Evolutionary conservation across 2,329 filamentous ascomycete species (phyloP).

Genomic region (Blastomyces silverae): DNA sequence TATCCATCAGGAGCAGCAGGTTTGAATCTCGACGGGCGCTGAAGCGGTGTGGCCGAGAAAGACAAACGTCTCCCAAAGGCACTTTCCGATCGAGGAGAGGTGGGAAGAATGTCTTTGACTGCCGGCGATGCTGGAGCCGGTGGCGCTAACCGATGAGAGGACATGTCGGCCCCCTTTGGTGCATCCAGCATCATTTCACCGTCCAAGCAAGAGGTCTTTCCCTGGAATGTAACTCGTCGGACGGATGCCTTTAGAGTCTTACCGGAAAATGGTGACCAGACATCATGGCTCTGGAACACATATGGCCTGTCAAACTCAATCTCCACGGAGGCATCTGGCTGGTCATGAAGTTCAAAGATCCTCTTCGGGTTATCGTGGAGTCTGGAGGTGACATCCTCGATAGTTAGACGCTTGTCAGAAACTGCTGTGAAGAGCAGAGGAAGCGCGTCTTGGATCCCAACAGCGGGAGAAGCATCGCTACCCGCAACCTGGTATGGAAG

Average conservation of each 20-base stretch:
- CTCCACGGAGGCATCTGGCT: conserved; percentile 65
- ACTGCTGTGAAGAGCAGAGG: conserved; percentile 71
- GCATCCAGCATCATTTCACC: conserved; percentile 54
- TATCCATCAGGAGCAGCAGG: conserved; percentile 23
- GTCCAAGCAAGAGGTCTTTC: conserved; percentile 67
- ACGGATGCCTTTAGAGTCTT: conserved; percentile 62
- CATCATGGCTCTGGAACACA: conserved; percentile 45
- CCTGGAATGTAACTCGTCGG: conserved; percentile 68
- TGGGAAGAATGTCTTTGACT: conserved; percentile 46
- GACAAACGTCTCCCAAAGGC: conserved; percentile 36
- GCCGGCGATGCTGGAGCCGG: conserved; percentile 16
- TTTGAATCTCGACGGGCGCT: conserved; percentile 30
- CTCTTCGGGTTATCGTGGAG: conserved; percentile 72
- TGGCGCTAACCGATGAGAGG: conserved; percentile 50
- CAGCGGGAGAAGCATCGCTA: conserved; percentile 51
- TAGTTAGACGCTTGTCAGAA: conserved; percentile 62
- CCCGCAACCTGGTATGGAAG: conserved; percentile 67
- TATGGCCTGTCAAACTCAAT: conserved; percentile 69
- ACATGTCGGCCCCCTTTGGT: conserved; percentile 66
- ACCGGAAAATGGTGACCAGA: conserved; percentile 67
- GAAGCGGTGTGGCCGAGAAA: conserved; percentile 33
- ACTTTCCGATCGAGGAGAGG: conserved; percentile 35
- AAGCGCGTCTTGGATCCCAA: conserved; percentile 66
- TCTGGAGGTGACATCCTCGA: conserved; percentile 64
- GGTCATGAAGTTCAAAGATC: conserved; percentile 77